phyloP scores from a whole-genome alignment of 23 red algal species.

The Gracilaria caudata region DNA sequence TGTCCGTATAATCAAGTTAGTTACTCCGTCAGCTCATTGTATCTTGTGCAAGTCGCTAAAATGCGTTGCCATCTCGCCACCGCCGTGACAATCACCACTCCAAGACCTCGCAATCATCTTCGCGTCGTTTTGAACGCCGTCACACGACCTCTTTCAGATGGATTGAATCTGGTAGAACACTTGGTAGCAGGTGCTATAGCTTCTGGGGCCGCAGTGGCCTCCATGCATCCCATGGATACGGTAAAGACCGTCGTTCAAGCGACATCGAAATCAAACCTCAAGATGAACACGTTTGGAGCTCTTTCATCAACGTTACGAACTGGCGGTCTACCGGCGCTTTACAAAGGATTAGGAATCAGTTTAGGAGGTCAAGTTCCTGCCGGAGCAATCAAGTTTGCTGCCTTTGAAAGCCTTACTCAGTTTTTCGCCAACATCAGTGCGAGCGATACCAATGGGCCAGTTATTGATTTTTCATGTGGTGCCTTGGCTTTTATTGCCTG shows the following conservation, averaged over 20 bases:
- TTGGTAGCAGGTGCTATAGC: slow-evolving; percentile 88
- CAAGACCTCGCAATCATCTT: slow-evolving; percentile 27
- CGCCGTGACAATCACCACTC: slow-evolving; percentile 10
- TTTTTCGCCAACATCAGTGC: slow-evolving; percentile 30
- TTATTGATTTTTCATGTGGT: slow-evolving; percentile 77
- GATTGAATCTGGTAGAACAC: slow-evolving; percentile 74
- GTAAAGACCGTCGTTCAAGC: slow-evolving; percentile 91
- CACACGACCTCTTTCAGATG: slow-evolving; percentile 68
- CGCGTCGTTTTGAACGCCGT: slow-evolving; percentile 15
- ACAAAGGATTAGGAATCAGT: slow-evolving; percentile 65
- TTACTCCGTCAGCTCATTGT: not conserved
- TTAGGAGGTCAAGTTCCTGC: slow-evolving; percentile 84
- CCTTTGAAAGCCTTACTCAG: slow-evolving; percentile 87
- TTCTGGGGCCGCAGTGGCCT: slow-evolving; percentile 67
- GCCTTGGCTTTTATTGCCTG: slow-evolving; percentile 92
- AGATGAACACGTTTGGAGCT: slow-evolving; percentile 10
- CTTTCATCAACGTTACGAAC: slow-evolving; percentile 27
- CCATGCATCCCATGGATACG: slow-evolving; percentile 99
- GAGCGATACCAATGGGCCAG: not conserved
- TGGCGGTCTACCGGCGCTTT: slow-evolving; percentile 70
- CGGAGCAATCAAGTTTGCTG: slow-evolving; percentile 96
- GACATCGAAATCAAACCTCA: not conserved
- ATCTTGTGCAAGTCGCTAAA: not conserved
- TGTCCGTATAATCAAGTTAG: no score
- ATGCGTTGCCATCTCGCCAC: slow-evolving; percentile 51